Evolutionary conservation across 805 yeast species (phyloP).

Genomic region (Brettanomyces bruxellensis): DNA sequence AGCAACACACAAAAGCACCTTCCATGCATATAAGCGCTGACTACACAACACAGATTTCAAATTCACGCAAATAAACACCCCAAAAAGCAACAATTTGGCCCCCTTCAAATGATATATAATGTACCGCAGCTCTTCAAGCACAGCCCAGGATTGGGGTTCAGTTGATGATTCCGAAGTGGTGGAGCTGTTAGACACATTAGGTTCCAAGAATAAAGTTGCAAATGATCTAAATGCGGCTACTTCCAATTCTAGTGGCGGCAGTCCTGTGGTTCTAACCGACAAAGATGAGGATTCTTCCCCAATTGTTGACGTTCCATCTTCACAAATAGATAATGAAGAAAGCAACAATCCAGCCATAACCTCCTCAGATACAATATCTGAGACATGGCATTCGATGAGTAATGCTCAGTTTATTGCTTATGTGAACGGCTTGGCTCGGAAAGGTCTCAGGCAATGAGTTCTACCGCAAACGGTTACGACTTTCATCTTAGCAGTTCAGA

Average conservation of each 20-base stretch:
- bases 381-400: conserved; percentile 28
- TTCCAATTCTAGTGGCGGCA: background rate
- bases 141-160: conserved; percentile 15
- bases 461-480: background rate
- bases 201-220: background rate
- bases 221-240: background rate
- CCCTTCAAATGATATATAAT: background rate
- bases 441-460: background rate
- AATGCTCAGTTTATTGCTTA: conserved; percentile 30
- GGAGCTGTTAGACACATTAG: conserved; percentile 4
- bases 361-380: conserved; percentile 1
- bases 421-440: conserved; percentile 27
- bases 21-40: too few species aligned
- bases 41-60: too few species aligned
- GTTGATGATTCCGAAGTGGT: conserved; percentile 17
- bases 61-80: too few species aligned
- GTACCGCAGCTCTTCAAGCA: background rate
- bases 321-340: background rate
- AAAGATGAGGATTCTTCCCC: background rate
- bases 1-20: too few species aligned
- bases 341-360: background rate
- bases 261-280: background rate
- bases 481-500: background rate
- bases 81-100: too few species aligned
- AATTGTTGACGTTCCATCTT: conserved; percentile 2